Percentiles rank a stretch among this genome's conserved stretches.
Evolutionary conservation across 1,139 yeast genomes (phyloP).

Genomic region (Scheffersomyces illinoinensis): DNA sequence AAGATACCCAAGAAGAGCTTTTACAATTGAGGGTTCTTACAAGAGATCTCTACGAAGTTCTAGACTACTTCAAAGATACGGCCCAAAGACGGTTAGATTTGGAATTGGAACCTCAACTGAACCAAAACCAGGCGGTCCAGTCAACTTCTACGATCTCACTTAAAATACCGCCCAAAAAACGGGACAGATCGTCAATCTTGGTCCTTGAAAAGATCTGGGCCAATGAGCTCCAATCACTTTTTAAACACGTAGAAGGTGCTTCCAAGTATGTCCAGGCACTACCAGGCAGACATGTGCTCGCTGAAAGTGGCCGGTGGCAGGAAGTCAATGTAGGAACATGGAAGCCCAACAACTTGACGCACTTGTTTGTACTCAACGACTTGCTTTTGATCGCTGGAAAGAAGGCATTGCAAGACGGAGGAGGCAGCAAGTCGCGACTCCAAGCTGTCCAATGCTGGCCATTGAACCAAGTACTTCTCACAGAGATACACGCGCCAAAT

Average conservation of each 20-base stretch:
- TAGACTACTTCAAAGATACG: constrained; percentile 66
- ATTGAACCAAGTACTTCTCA: constrained; percentile 58
- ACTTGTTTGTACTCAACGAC: constrained; percentile 77
- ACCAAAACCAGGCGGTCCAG: constrained; percentile 3
- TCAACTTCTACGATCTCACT: not conserved
- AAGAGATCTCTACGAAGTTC: constrained; percentile 59
- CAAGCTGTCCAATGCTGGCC: constrained; percentile 85
- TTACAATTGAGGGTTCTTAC: constrained; percentile 61
- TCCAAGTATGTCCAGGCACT: constrained; percentile 74
- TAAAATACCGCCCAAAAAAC: constrained; percentile 13
- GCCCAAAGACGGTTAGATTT: constrained; percentile 61
- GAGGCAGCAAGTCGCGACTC: constrained; percentile 34
- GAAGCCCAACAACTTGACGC: constrained; percentile 77
- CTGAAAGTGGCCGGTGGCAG: constrained; percentile 83
- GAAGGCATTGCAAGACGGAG: constrained; percentile 38
- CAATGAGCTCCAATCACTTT: constrained; percentile 66
- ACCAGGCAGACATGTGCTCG: constrained; percentile 80
- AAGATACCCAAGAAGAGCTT: constrained; percentile 64
- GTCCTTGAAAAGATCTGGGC: constrained; percentile 84
- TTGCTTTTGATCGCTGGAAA: constrained; percentile 72
- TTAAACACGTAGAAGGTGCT: constrained; percentile 87
- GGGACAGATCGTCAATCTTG: constrained; percentile 68
- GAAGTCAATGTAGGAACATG: constrained; percentile 87
- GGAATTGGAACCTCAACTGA: constrained; percentile 27
- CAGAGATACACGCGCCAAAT: constrained; percentile 30